Percentiles rank a stretch among this genome's conserved stretches.
Evolutionary conservation across 1,284 basidiomycete species (phyloP).

Genomic region (Naganishia albida): DNA sequence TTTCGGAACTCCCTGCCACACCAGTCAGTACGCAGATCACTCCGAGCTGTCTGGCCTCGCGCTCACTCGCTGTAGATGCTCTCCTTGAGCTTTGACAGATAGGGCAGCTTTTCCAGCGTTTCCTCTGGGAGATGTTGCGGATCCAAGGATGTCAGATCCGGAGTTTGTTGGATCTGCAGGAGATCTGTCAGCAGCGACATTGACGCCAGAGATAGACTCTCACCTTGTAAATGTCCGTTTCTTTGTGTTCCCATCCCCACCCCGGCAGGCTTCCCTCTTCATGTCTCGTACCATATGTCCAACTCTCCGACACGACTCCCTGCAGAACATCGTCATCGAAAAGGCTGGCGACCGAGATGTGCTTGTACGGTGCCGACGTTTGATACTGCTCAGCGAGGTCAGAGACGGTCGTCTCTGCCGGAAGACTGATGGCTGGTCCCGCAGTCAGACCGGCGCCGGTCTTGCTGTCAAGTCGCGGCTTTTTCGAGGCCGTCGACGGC

Average conservation of each 20-base stretch:
- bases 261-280: constrained; percentile 52
- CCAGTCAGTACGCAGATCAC: neutral
- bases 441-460: constrained; percentile 6
- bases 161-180: constrained; percentile 87
- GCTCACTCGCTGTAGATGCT: constrained; percentile 76
- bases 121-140: constrained; percentile 61
- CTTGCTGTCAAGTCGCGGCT: constrained; percentile 17
- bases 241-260: constrained; percentile 85
- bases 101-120: constrained; percentile 70
- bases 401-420: constrained; percentile 4
- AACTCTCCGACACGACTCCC: constrained; percentile 63
- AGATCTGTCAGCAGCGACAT: neutral
- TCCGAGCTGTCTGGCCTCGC: too few species aligned
- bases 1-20: constrained; percentile 65
- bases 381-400: constrained; percentile 58
- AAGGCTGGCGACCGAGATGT: constrained; percentile 77
- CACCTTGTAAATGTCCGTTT: constrained; percentile 99
- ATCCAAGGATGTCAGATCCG: constrained; percentile 89
- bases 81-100: constrained; percentile 78
- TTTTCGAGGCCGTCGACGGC: constrained; percentile 16
- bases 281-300: constrained; percentile 50
- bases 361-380: constrained; percentile 72
- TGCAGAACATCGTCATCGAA: constrained; percentile 82
- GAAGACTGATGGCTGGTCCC: constrained; percentile 30
- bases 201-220: constrained; percentile 34